phyloP scores from a whole-genome alignment of 805 yeast species.

The Saccharomycopsis schoenii region DNA sequence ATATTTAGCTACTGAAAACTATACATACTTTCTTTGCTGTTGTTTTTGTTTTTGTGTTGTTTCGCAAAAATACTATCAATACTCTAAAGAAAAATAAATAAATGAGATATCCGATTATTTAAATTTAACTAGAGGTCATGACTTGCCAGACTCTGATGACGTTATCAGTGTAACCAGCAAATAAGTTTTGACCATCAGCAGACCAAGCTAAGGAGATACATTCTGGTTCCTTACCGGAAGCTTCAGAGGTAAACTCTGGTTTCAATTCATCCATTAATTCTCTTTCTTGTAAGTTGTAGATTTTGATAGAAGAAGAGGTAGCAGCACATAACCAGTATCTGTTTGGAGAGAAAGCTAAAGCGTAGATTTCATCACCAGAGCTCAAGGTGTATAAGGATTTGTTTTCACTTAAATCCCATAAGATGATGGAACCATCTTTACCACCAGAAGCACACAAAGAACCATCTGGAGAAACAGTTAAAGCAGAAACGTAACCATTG shows the following conservation, averaged over 20 bases:
- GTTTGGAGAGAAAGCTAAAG: slow-evolving; percentile 99
- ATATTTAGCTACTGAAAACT: background rate
- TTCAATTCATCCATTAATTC: slow-evolving; percentile 91
- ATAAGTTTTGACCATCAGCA: slow-evolving; percentile 98
- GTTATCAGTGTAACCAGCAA: slow-evolving; percentile 99
- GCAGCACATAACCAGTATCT: slow-evolving; percentile 99
- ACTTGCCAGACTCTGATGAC: slow-evolving; percentile 99
- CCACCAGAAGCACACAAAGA: slow-evolving; percentile 99
- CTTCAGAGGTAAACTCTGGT: slow-evolving; percentile 89
- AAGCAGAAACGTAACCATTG: slow-evolving; percentile 96
- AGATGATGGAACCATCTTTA: slow-evolving; percentile 96
- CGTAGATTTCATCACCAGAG: slow-evolving; percentile 94
- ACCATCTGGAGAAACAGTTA: slow-evolving; percentile 99
- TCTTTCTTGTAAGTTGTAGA: slow-evolving; percentile 95
- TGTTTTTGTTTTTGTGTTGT: background rate
- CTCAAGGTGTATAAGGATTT: slow-evolving; percentile 83
- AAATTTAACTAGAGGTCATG: slow-evolving; percentile 60
- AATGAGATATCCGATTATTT: background rate
- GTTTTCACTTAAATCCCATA: slow-evolving; percentile 91
- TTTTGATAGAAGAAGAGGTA: slow-evolving; percentile 94
- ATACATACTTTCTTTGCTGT: background rate
- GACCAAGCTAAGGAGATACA: slow-evolving; percentile 99
- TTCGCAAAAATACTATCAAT: background rate
- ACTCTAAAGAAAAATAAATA: background rate
- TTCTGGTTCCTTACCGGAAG: slow-evolving; percentile 93